These are phyloP conservation scores for Penicillium brevicompactum DNA, from an alignment of 2,329 filamentous ascomycete species.

Conservation along the genomic window DNA sequence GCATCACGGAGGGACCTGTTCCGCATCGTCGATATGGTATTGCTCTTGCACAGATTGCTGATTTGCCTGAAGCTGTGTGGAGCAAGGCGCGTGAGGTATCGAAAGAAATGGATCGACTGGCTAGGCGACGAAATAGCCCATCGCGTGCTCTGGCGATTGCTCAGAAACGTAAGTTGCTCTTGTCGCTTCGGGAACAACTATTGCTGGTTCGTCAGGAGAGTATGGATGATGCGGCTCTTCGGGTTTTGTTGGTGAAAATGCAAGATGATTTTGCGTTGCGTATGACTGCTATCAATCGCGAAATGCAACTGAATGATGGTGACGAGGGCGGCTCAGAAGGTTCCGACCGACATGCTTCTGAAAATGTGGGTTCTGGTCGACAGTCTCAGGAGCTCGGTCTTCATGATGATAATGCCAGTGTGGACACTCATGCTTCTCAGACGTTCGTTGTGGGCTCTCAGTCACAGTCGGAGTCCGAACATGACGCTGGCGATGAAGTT, in stretches of 20 bases:
- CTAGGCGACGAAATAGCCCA: slow-evolving; percentile 60
- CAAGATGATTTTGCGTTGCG: slow-evolving; percentile 73
- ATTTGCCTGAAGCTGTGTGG: slow-evolving; percentile 69
- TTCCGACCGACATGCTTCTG: neutral
- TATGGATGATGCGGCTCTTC: slow-evolving; percentile 66
- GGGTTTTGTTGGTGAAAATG: slow-evolving; percentile 64
- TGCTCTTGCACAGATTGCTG: slow-evolving; percentile 73
- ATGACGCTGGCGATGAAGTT: slow-evolving; percentile 10
- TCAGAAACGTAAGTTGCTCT: slow-evolving; percentile 70
- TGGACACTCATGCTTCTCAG: neutral
- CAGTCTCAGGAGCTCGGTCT: neutral
- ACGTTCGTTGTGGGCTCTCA: slow-evolving; percentile 6
- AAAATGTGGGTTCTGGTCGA: neutral
- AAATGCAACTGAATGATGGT: slow-evolving; percentile 20
- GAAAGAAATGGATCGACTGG: slow-evolving; percentile 59
- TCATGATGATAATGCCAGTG: neutral
- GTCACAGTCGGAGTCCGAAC: neutral
- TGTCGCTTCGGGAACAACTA: slow-evolving; percentile 73
- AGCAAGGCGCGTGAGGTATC: slow-evolving; percentile 69
- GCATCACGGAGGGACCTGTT: slow-evolving; percentile 70
- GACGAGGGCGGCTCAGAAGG: slow-evolving; percentile 17
- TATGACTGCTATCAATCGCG: slow-evolving; percentile 67
- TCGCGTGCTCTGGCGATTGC: slow-evolving; percentile 62
- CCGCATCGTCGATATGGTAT: slow-evolving; percentile 79
- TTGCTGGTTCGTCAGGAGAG: slow-evolving; percentile 66